Percentiles rank a stretch among this genome's conserved stretches.
These are phyloP conservation scores for Syzygium oleosum DNA, from an alignment of 345 rosid genomes.

Conservation along the genomic window DNA sequence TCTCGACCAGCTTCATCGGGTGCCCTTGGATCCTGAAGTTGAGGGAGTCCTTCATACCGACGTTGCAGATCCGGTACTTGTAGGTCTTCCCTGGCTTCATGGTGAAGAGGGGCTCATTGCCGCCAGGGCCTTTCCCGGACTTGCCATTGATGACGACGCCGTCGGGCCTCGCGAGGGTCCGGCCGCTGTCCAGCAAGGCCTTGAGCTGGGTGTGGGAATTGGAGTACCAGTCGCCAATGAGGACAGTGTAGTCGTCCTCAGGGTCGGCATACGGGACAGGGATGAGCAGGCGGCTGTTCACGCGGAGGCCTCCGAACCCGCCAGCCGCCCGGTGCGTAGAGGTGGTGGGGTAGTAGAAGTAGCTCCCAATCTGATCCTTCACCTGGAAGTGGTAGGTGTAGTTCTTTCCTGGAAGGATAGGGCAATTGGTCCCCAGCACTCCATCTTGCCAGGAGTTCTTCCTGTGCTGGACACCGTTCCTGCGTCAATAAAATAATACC, in stretches of 20 bases:
- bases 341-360: slow-evolving; percentile 54
- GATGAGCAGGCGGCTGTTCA: slow-evolving; percentile 64
- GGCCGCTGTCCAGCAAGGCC: slow-evolving; percentile 42
- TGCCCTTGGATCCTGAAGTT: slow-evolving; percentile 69
- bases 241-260: slow-evolving; percentile 49
- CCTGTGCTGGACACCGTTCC: slow-evolving; percentile 82
- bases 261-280: slow-evolving; percentile 67
- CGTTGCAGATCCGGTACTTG: slow-evolving; percentile 62
- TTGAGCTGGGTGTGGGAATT: slow-evolving; percentile 42
- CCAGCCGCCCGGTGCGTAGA: slow-evolving; percentile 48
- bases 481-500: neutral
- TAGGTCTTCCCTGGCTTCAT: slow-evolving; percentile 59
- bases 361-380: slow-evolving; percentile 86
- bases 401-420: slow-evolving; percentile 60
- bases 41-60: slow-evolving; percentile 44
- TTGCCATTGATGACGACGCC: slow-evolving; percentile 62
- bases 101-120: slow-evolving; percentile 36
- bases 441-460: slow-evolving; percentile 91
- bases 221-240: slow-evolving; percentile 56
- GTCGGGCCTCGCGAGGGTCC: slow-evolving; percentile 38
- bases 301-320: slow-evolving; percentile 62
- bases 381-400: slow-evolving; percentile 76
- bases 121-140: slow-evolving; percentile 23
- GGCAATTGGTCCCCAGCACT: slow-evolving; percentile 57
- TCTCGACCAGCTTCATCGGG: slow-evolving; percentile 63